phyloP scores from a whole-genome alignment of 495 filamentous ascomycete species.

The Pseudomonodictys pantanalensis region DNA sequence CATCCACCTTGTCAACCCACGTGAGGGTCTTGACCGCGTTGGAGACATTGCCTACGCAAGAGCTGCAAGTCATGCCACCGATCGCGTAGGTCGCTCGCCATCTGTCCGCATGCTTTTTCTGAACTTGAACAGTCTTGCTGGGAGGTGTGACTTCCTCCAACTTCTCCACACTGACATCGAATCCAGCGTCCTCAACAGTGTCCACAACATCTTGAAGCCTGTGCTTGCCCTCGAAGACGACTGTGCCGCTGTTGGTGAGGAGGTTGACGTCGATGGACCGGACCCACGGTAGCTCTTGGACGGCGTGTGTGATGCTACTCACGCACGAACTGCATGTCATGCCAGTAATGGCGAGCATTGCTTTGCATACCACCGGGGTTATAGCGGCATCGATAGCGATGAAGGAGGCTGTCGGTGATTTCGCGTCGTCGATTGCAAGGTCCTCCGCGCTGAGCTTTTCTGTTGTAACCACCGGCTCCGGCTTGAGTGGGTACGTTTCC shows the following conservation, averaged over 20 bases:
- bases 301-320: constrained; percentile 51
- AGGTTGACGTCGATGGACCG: constrained; percentile 56
- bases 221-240: constrained; percentile 47
- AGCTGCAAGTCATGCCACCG: constrained; percentile 79
- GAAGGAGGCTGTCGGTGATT: constrained; percentile 12
- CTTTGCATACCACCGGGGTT: constrained; percentile 36
- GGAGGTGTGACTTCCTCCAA: constrained; percentile 34
- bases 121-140: neutral
- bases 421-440: neutral
- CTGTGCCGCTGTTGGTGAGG: constrained; percentile 56
- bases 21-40: constrained; percentile 58
- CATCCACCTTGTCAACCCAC: constrained; percentile 61
- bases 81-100: constrained; percentile 63
- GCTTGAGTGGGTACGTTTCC: neutral
- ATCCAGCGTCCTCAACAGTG: constrained; percentile 55
- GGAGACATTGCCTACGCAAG: constrained; percentile 67
- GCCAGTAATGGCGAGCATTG: constrained; percentile 54
- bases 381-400: constrained; percentile 15
- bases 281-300: constrained; percentile 53
- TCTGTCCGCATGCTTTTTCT: constrained; percentile 11
- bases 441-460: constrained; percentile 4
- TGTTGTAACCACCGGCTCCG: constrained; percentile 1
- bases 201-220: constrained; percentile 48
- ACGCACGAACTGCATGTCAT: constrained; percentile 68
- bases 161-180: constrained; percentile 52